Evolutionary conservation across 768 basidiomycete genomes (phyloP), one percentile per base, ranked within the genome.

Genomic region (Leccinum disarticulatum): DNA sequence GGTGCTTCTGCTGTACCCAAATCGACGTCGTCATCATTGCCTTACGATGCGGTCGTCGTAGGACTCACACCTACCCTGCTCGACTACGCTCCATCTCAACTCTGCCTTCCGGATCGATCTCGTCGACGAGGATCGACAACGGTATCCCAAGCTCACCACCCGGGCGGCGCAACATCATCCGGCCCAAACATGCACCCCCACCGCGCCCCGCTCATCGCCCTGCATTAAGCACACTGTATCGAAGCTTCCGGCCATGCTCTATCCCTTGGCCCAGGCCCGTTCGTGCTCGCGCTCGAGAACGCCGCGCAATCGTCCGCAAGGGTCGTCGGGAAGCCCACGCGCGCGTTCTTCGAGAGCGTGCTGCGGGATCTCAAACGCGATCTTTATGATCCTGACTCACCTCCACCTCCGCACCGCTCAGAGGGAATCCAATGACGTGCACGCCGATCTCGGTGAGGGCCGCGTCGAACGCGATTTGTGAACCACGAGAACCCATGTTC

Each of bases 251-350:
- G 82, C 31, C 82, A 78, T 0, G 71, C 73, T 0, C 77, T 89
- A 7, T 86, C 85, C 4, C 75, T 90, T 13, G 88, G 89, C 2
- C 86, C 87, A 0, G 88, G 89, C 0, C 86, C 88, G 3, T 91
- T 90, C 65, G 81, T 90, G 17, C 70, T 77, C 2, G 87, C 84
- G 0, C 77, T 90, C 14, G 87, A 90, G 65, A 70, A 74, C 15
- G 86, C 87, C 1, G 61, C 81, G 0, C 80, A 77, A 0, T 67
- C 74, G 36, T 62, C 76, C 11, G 84, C 87, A 0, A 77, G 77
- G 49, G 74, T 85, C 19, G 80, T 90, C 5, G 89, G 89, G 2
- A 90, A 90, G 66, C 88, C 89, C 0, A 79, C 78, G 0, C 74
- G 74, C 15, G 64, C 71, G 1, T 89, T 90, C 66, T 90, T 87